phyloP scores from a whole-genome alignment of 345 rosid genomes.

The Lumnitzera racemosa region DNA sequence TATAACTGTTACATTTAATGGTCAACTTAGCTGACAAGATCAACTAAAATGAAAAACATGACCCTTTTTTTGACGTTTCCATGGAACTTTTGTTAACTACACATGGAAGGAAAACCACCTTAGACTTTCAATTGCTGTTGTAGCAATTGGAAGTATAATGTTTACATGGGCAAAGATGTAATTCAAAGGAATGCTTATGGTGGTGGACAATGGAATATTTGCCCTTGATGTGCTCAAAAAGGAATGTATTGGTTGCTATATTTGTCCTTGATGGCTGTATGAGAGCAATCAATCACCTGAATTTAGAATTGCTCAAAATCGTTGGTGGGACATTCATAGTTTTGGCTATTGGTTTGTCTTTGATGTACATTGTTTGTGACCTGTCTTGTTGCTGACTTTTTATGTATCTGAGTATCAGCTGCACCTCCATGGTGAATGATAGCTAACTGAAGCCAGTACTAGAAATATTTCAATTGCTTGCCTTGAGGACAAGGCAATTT shows the following conservation, averaged over 20 bases:
- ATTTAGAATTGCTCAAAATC: constrained; percentile 72
- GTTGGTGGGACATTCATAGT: no score
- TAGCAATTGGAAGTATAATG: constrained; percentile 65
- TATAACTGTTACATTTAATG: constrained; percentile 59
- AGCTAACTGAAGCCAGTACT: no score
- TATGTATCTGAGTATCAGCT: no score
- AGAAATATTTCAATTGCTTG: no score
- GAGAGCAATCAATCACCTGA: constrained; percentile 71
- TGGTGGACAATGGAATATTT: constrained; percentile 75
- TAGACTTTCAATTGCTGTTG: constrained; percentile 49
- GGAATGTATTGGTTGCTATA: constrained; percentile 63
- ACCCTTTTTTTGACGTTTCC: constrained; percentile 73
- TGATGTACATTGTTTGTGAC: no score
- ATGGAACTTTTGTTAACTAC: constrained; percentile 72
- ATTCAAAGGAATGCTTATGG: constrained; percentile 68
- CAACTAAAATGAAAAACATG: constrained; percentile 50
- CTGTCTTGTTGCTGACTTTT: no score
- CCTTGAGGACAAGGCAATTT: no score
- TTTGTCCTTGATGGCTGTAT: constrained; percentile 89
- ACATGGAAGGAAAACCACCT: constrained; percentile 64
- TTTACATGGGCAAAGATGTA: constrained; percentile 82
- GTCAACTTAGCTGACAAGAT: constrained; percentile 59
- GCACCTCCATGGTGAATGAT: no score
- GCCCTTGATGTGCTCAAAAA: constrained; percentile 71
- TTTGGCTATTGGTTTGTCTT: no score